Evolutionary conservation across 106 monocot species (phyloP), one percentile per base, ranked within the genome.

Genomic region (Dendrobium huoshanense): DNA sequence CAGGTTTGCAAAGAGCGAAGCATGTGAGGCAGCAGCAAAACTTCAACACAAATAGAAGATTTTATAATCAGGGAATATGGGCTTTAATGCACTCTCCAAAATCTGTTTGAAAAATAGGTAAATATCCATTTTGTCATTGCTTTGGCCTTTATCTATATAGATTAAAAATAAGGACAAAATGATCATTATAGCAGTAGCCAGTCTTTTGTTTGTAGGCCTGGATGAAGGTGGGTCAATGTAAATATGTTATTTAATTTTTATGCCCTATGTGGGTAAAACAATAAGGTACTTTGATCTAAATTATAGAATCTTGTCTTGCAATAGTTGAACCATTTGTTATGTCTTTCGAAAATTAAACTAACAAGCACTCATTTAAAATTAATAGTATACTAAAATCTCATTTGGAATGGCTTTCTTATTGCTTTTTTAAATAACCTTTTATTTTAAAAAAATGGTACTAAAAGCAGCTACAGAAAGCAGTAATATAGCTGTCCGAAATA

Each of bases 1-100:
- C 42, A 81, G 85, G 78, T 85, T 85, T 64, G 85, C 85, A 20
- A 85, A 75, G 49, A 85, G 72, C 20, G 78, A 79, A n/a, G 77
- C 58, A 25, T 49, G 41, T 55, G 75, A 80, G 65, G 48, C 44
- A 42, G 15, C 83, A 13, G 51, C 51, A 73, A 83, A 55, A 8
- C 55, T 41, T 73, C 17, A 33, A n/a, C 64, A 2, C 37, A 70
- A 17, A 43, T 1, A 80, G 29, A 27, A 27, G 11, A 11, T 51
- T 4, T 44, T 4, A 51, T 51, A 13, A 51, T 13, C 51, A 51
- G 13, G 1, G 51, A 51, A 51, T 51, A 15, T 19, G 22, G 61
- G 22, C 61, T 8, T 61, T 61, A n/a, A 61, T 61, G 22, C 7
- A 22, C 22, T 0, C 7, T n/a, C 4, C 61, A 61, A 61, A 22